A percentile compares a stretch with the other conserved stretches of the same genome.
phyloP scores from a whole-genome alignment of 2,329 filamentous ascomycete species.

The Pseudocercospora macadamiae region DNA sequence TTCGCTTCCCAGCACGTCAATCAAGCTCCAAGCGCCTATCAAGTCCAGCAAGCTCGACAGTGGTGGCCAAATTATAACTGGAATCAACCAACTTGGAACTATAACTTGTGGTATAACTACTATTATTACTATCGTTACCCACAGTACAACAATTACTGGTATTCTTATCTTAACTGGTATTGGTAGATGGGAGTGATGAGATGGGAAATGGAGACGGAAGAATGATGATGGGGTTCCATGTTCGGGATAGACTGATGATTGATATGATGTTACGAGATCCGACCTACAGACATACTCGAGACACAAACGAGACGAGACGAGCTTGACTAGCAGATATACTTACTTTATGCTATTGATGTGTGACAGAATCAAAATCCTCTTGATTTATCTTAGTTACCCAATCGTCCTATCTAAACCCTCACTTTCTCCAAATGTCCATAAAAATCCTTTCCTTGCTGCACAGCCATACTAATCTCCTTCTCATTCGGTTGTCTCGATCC shows the following conservation, averaged over 20 bases:
- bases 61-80: neutral
- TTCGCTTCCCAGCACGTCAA: neutral
- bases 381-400: neutral
- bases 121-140: neutral
- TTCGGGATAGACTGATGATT: too few relatives aligned
- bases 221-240: too few relatives aligned
- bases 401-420: too few relatives aligned
- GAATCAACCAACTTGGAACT: neutral
- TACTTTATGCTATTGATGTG: slow-evolving; percentile 21
- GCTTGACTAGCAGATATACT: neutral
- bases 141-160: neutral
- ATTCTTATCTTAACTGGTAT: neutral
- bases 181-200: neutral
- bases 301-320: neutral
- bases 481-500: slow-evolving; percentile 76
- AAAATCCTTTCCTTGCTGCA: slow-evolving; percentile 79
- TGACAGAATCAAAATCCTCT: too few relatives aligned
- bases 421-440: slow-evolving; percentile 50
- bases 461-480: slow-evolving; percentile 75
- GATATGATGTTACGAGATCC: neutral
- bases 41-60: neutral
- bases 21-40: neutral
- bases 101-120: neutral
- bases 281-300: neutral
- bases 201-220: neutral